These are phyloP conservation scores for Gossypium herbaceum DNA, from an alignment of 345 rosid species.

Conservation along the genomic window DNA sequence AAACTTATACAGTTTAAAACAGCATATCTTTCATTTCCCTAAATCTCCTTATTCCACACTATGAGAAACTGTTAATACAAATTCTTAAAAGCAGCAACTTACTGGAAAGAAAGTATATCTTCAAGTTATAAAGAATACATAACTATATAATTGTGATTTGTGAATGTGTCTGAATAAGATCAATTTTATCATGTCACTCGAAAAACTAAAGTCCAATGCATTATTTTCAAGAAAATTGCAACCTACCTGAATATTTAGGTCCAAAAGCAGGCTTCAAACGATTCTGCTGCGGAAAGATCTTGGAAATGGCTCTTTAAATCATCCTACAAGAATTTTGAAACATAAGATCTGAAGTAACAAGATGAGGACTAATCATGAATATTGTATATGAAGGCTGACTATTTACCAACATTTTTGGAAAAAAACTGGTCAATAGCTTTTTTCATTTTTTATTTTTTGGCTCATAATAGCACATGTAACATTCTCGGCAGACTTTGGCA, in stretches of 20 bases:
- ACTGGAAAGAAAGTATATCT: neutral
- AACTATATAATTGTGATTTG: neutral
- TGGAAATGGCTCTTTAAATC: conserved; percentile 66
- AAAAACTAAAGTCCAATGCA: neutral
- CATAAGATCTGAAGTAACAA: neutral
- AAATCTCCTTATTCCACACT: neutral
- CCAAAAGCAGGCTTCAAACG: conserved; percentile 63
- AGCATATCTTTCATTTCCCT: neutral
- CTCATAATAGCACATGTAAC: conserved; percentile 76
- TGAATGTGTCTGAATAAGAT: neutral
- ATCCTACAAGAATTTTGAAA: conserved; percentile 41
- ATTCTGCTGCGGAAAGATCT: conserved; percentile 68
- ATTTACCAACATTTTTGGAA: conserved; percentile 68
- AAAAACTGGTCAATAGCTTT: conserved; percentile 81
- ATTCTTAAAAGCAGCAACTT: conserved; percentile 62
- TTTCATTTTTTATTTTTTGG: neutral
- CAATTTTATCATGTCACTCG: too few species aligned
- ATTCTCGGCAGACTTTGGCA: conserved; percentile 68
- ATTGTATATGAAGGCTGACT: neutral
- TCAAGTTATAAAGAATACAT: neutral
- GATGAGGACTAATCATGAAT: neutral
- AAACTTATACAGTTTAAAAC: neutral
- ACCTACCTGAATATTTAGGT: conserved; percentile 71
- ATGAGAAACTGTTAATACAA: too few species aligned
- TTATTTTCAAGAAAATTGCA: neutral